These are phyloP conservation scores for Phytophthora sp. DNA, from an alignment of 352 stramenopile species.

Conservation along the genomic window DNA sequence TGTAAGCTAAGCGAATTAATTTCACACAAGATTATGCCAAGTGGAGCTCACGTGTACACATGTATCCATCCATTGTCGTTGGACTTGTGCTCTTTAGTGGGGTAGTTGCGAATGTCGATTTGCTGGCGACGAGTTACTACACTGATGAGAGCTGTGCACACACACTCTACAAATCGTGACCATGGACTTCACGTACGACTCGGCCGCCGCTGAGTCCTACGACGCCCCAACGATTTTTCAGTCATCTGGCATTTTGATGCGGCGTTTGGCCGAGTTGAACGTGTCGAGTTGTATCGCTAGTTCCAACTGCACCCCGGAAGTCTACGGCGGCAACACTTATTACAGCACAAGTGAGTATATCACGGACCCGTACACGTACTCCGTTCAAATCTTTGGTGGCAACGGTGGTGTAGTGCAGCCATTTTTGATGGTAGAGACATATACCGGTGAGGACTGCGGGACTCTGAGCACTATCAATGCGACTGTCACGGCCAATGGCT, in stretches of 20 bases:
- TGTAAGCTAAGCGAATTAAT: background rate
- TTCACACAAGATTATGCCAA: background rate
- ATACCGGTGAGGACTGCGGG: conserved; percentile 2
- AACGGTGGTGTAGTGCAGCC: conserved; percentile 5
- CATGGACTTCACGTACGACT: conserved; percentile 17
- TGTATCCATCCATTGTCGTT: background rate
- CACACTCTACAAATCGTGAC: conserved; percentile 8
- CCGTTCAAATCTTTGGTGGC: background rate
- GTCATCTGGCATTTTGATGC: conserved; percentile 7
- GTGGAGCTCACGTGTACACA: background rate
- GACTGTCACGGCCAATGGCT: conserved; percentile 3
- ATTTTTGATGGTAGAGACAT: conserved; percentile 20
- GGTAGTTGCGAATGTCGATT: conserved; percentile 1
- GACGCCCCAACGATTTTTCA: conserved; percentile 1
- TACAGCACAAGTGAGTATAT: conserved; percentile 13
- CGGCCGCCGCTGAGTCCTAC: background rate
- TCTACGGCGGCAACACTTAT: conserved; percentile 14
- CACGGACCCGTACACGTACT: conserved; percentile 11
- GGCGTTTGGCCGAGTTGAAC: background rate
- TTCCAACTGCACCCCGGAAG: conserved; percentile 1
- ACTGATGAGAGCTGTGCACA: background rate
- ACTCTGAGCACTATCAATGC: conserved; percentile 15
- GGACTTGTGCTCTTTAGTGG: background rate
- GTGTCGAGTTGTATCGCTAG: conserved; percentile 1
- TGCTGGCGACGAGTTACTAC: conserved; percentile 12